Conservation (phyloP, 257 asterid genomes). For the Rauvolfia tetraphylla region DNA sequence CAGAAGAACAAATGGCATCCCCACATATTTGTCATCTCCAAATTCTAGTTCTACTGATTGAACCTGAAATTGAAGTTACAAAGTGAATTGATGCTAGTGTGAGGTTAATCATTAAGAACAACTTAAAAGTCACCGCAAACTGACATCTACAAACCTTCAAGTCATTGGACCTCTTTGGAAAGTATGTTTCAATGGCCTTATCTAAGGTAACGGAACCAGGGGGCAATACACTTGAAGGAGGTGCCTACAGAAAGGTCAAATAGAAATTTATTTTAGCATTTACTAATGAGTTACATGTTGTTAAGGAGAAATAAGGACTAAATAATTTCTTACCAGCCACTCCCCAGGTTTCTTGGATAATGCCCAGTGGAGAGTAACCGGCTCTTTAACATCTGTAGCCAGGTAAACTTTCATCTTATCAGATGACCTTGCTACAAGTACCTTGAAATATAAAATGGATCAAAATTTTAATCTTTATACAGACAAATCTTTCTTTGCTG, state of each 20-base stretch:
- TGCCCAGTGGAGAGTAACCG: constrained; percentile 93
- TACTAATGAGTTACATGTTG: background rate
- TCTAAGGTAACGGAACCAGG: constrained; percentile 67
- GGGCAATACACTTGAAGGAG: constrained; percentile 73
- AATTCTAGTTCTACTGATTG: constrained; percentile 70
- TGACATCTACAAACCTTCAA: constrained; percentile 48
- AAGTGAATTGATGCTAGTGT: constrained; percentile 9
- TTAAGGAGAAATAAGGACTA: background rate
- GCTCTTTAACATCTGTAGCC: constrained; percentile 77
- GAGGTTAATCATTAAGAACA: background rate
- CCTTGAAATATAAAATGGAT: constrained; percentile 42
- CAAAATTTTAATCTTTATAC: background rate
- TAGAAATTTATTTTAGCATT: background rate
- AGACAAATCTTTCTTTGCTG: background rate
- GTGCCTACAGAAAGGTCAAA: constrained; percentile 49
- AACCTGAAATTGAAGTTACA: constrained; percentile 46
- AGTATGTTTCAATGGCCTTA: constrained; percentile 64
- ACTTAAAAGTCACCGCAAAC: constrained; percentile 10
- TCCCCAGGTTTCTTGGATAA: constrained; percentile 77
- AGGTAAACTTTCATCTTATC: constrained; percentile 62
- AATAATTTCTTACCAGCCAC: constrained; percentile 63
- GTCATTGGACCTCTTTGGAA: constrained; percentile 39
- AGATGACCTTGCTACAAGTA: constrained; percentile 55
- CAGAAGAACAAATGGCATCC: constrained; percentile 95
- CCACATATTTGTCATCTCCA: constrained; percentile 67